Evolutionary conservation across 164 flowering plant genomes (phyloP).

Genomic region (Euptelea pleiosperma): DNA sequence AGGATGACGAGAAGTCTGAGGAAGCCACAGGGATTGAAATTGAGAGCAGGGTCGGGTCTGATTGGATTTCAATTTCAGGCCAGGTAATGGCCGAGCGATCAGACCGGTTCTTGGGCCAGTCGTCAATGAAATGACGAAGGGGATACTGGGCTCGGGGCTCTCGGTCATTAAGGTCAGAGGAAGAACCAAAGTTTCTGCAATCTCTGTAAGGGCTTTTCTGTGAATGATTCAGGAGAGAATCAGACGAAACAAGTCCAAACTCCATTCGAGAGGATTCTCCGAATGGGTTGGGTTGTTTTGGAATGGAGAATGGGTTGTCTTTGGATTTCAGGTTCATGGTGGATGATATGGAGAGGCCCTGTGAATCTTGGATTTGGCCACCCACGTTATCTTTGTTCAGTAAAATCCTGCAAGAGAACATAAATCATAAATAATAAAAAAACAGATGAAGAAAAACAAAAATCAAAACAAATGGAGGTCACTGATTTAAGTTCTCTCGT

Average conservation of each 20-base stretch:
- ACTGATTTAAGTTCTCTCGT: too few relatives aligned
- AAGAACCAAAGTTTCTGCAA: constrained; percentile 27
- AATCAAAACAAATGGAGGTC: too few relatives aligned
- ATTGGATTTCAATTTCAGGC: constrained; percentile 7
- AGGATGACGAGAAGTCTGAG: constrained; percentile 48
- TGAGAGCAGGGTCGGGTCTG: constrained; percentile 60
- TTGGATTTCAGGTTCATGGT: constrained; percentile 25
- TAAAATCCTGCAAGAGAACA: constrained; percentile 27
- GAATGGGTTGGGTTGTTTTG: constrained; percentile 33
- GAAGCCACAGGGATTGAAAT: constrained; percentile 64
- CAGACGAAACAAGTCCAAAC: constrained; percentile 56
- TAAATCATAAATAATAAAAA: too few relatives aligned
- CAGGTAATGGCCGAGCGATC: constrained; percentile 18
- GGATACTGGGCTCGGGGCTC: constrained; percentile 41
- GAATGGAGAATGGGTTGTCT: constrained; percentile 28
- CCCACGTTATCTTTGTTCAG: too few relatives aligned
- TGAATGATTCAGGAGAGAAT: constrained; percentile 48
- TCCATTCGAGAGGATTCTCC: constrained; percentile 38
- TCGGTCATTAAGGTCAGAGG: constrained; percentile 32
- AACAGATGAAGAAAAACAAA: too few relatives aligned
- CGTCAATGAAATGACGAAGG: constrained; percentile 62
- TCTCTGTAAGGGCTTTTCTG: constrained; percentile 29
- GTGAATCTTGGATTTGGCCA: too few relatives aligned
- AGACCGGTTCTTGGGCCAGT: constrained; percentile 59
- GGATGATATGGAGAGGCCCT: too few relatives aligned